phyloP scores from a whole-genome alignment of 106 monocot species.

The Acorus gramineus region DNA sequence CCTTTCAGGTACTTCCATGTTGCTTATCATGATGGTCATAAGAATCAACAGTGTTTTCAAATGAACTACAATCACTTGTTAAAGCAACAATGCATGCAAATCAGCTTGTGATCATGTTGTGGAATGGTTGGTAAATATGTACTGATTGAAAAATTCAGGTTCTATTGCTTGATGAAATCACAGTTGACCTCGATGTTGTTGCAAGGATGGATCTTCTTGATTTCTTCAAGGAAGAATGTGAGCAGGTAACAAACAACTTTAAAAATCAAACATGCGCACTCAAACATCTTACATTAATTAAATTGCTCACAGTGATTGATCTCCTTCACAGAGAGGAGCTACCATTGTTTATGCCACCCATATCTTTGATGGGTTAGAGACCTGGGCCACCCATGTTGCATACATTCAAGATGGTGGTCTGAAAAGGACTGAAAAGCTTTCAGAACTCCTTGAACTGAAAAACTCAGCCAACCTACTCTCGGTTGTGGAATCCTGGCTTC shows the following conservation, averaged over 20 bases:
- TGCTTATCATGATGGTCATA: neutral
- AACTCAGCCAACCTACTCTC: conserved; percentile 66
- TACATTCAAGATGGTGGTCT: conserved; percentile 92
- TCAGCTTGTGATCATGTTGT: too few species aligned
- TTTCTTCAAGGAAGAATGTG: conserved; percentile 94
- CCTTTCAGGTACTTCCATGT: conserved; percentile 48
- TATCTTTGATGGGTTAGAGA: conserved; percentile 92
- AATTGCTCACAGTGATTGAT: too few species aligned
- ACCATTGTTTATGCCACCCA: conserved; percentile 96
- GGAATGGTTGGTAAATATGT: too few species aligned
- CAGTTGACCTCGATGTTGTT: conserved; percentile 94
- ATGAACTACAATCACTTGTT: too few species aligned
- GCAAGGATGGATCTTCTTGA: conserved; percentile 96
- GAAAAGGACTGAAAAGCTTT: conserved; percentile 43
- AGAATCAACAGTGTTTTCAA: too few species aligned
- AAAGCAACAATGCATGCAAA: too few species aligned
- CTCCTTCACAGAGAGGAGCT: conserved; percentile 67
- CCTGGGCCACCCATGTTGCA: conserved; percentile 81
- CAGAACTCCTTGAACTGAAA: conserved; percentile 50
- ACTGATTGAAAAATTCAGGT: conserved; percentile 27
- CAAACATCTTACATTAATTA: too few species aligned
- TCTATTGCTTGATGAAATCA: conserved; percentile 86
- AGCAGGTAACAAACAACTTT: conserved; percentile 33
- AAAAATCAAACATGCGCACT: too few species aligned
- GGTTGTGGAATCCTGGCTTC: conserved; percentile 91